Percentiles rank a stretch among this genome's conserved stretches.
Conservation (phyloP, 2,329 filamentous ascomycete genomes). For the Colletotrichum lentis region DNA sequence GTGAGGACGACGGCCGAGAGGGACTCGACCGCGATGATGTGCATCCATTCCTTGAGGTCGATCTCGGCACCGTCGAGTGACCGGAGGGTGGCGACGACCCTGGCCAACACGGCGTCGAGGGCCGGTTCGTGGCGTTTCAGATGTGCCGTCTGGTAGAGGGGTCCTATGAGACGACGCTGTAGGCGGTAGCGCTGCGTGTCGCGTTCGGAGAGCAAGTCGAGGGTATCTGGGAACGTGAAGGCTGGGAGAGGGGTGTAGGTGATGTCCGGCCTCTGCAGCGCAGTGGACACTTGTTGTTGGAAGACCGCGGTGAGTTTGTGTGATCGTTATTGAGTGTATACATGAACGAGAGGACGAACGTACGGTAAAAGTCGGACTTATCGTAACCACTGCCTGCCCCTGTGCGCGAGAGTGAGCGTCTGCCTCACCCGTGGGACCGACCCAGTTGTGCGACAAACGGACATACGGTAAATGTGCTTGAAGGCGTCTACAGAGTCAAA, state of each 20-base stretch:
- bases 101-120: constrained; percentile 52
- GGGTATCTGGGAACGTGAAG: constrained; percentile 51
- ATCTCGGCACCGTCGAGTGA: constrained; percentile 51
- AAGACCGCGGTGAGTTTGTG: neutral
- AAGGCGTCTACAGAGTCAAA: constrained; percentile 59
- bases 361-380: constrained; percentile 63
- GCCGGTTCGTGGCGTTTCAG: constrained; percentile 53
- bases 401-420: constrained; percentile 39
- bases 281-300: constrained; percentile 55
- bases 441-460: constrained; percentile 27
- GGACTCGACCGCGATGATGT: constrained; percentile 62
- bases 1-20: constrained; percentile 59
- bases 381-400: constrained; percentile 58
- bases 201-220: constrained; percentile 61
- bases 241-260: constrained; percentile 45
- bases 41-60: constrained; percentile 65
- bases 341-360: neutral
- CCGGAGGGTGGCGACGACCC: constrained; percentile 49
- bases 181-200: constrained; percentile 57
- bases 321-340: neutral
- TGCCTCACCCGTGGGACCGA: neutral
- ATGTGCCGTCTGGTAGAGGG: constrained; percentile 55
- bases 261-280: constrained; percentile 53
- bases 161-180: constrained; percentile 60
- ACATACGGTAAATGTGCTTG: constrained; percentile 57